Conservation (phyloP, 768 basidiomycete species). For the Rubroboletus satanas region DNA sequence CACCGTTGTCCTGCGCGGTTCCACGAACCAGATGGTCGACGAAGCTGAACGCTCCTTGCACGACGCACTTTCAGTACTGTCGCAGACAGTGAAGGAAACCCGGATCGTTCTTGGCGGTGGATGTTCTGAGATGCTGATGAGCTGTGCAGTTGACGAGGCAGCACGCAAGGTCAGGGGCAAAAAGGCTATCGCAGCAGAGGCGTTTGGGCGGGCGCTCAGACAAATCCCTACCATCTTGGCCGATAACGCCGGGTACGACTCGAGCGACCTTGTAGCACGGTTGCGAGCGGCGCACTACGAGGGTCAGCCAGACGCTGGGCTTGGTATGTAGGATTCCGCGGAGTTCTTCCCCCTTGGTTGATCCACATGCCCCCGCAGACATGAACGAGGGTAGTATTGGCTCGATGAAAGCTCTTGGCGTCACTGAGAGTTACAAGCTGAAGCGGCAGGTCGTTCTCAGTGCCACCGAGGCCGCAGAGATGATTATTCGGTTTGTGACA, state of each 20-base stretch:
- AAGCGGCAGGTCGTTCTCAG: conserved; percentile 93
- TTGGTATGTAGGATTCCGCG: conserved; percentile 53
- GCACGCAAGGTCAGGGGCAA: conserved; percentile 85
- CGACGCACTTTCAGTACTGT: conserved; percentile 94
- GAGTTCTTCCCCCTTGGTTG: not conserved
- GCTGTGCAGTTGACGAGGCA: conserved; percentile 86
- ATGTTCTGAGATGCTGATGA: conserved; percentile 98
- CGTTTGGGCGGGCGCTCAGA: conserved; percentile 82
- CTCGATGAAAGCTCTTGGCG: conserved; percentile 82
- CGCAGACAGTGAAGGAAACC: conserved; percentile 97
- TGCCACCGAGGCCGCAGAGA: conserved; percentile 95
- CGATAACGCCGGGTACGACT: conserved; percentile 97
- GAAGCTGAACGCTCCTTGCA: conserved; percentile 97
- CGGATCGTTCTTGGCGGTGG: conserved; percentile 93
- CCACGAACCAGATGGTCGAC: conserved; percentile 98
- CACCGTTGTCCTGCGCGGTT: conserved; percentile 95
- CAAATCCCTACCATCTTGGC: conserved; percentile 96
- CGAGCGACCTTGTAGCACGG: conserved; percentile 88
- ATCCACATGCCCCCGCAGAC: conserved; percentile 43
- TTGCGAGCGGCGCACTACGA: conserved; percentile 94
- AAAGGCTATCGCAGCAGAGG: conserved; percentile 92
- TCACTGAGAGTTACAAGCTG: conserved; percentile 97
- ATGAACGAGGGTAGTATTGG: conserved; percentile 84
- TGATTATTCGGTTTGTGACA: conserved; percentile 82
- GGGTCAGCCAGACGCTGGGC: conserved; percentile 78